Evolutionary conservation across 2,329 filamentous ascomycete genomes (phyloP).

Genomic region (Calonectria pseudoreteaudii): DNA sequence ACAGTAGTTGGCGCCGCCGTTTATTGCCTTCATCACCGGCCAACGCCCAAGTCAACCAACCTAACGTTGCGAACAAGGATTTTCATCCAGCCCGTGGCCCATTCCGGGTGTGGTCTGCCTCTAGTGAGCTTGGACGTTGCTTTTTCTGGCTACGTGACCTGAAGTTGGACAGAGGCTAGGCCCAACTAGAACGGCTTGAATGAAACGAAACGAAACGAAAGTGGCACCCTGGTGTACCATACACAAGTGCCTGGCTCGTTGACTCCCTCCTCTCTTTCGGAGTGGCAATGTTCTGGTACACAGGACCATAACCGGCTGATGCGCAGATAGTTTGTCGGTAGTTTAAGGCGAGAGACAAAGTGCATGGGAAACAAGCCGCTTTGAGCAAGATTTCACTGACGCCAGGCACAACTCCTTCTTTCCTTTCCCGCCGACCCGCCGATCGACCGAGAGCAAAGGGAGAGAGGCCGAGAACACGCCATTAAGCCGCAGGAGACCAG

Average conservation of each 20-base stretch:
- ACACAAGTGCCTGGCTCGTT: background rate
- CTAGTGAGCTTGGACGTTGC: conserved; percentile 16
- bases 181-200: conserved; percentile 7
- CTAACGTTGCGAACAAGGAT: conserved; percentile 19
- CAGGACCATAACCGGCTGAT: background rate
- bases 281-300: background rate
- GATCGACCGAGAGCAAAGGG: background rate
- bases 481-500: background rate
- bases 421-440: background rate
- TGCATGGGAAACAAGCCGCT: background rate
- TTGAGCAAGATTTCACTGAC: background rate
- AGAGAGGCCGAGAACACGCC: conserved; percentile 13
- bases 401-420: background rate
- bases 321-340: background rate
- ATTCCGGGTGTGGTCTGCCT: conserved; percentile 6
- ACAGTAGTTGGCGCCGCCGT: conserved; percentile 23
- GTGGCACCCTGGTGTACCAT: background rate
- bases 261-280: background rate
- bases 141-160: conserved; percentile 24
- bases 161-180: conserved; percentile 17
- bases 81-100: conserved; percentile 1
- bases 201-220: conserved; percentile 22
- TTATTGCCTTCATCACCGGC: conserved; percentile 19
- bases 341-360: background rate
- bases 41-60: conserved; percentile 16